Base-by-base conservation (phyloP, 371 early-diverging fungal genomes). In the Mucor circinelloides region DNA sequence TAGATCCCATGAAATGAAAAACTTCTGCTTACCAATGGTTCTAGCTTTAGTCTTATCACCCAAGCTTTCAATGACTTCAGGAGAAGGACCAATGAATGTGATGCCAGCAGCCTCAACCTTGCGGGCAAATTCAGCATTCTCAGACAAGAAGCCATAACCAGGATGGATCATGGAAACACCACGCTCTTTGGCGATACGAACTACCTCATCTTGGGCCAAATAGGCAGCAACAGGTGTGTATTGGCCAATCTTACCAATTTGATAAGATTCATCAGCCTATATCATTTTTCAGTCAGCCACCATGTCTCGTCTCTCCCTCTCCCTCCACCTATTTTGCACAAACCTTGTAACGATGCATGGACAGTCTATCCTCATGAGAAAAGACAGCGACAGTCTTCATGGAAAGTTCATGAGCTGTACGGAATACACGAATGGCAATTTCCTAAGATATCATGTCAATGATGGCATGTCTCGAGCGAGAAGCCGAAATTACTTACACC, bases 21-120 rank as follows among this genome's bases (percentile, higher is more conserved):
- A 30, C 9, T 19, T 71, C 13, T 13, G 68, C 73, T 75, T 83
- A 82, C 90, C 94, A 38, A 96, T 87, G 10, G 78, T 73, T 67
- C 96, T 84, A 17, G 98, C 97, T 77, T 93, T 91, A 32, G 95
- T 94, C 80, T 97, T 97, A 84, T 96, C 95, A 40, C 97, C 98
- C 60, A 95, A 84, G 21, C 87, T 85, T 50, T 91, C 93, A 75
- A 97, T 97, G 58, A 93, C 92, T 52, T 91, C 88, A 9, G 94
- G 85, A 1, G 86, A 71, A 2, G 98, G 98, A n/a, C 98, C 98
- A 31, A 94, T 91, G 71, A 95, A 97, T 32, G 91, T 92, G 61
- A 97, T 94, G 52, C 96, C 97, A 30, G 93, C 94, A 1, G 84
- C 94, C 60, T 90, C 92, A 50, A 94, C 93, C 76, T 91, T 94